Evolutionary conservation across 805 yeast genomes (phyloP), one percentile per base, ranked within the genome.

Genomic region (Yamadazyma nakazawae): DNA sequence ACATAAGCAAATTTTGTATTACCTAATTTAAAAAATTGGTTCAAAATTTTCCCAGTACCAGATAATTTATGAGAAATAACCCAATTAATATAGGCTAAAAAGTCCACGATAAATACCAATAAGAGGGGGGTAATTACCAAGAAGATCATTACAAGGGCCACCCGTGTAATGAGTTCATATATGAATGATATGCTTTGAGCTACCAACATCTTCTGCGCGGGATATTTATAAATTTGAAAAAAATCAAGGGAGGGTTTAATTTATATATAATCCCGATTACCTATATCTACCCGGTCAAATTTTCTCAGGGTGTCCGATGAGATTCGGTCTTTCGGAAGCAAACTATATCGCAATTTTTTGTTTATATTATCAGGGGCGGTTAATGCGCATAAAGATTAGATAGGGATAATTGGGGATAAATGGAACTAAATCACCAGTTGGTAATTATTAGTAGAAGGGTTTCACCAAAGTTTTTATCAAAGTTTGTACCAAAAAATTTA

Each of bases 101-200:
- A 11, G 17, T 42, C 45, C 14, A 35, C 28, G 14, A 35, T 19
- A 35, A 42, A 42, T 18, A 42, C 24, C 13, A 19, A n/a, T 5
- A 42, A 6, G 12, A 42, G n/a, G 10, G 45, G 45, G 5, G 35
- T n/a, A 6, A 26, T n/a, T 26, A 42, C 28, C 26, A 42, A 26
- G n/a, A 42, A 13, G 26, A 42, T 42, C 35, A 42, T 14, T 5
- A 5, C 16, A 12, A 16, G 16, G 12, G 45, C 39, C 7, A 21
- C 19, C 9, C 32, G 19, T 8, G 17, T 34, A 10, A 34, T 41
- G 14, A 34, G 9, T 10, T 21, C 19, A 14, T 26, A 35, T 10
- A 24, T 19, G 11, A 13, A 12, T 2, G 9, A 9, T 10, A 36
- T 8, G 9, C 34, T 28, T 28, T 28, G 32, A 13, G n/a, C n/a